Base-by-base conservation (phyloP, 805 yeast species). In the Zygoascus flipseniorum region DNA sequence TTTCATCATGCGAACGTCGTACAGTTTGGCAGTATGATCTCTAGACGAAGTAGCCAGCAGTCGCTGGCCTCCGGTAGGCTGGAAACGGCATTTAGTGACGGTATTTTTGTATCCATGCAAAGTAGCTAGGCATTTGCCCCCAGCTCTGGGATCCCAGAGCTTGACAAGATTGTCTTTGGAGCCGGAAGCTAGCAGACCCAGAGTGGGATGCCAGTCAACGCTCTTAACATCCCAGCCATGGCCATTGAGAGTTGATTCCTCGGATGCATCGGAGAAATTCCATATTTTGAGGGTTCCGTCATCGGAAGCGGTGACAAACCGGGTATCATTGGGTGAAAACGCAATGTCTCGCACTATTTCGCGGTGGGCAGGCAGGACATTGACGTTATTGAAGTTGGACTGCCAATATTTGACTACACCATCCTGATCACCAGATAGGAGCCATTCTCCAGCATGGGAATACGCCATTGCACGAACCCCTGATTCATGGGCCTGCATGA, bases 191-290 rank as follows among this genome's bases (percentile, higher is more conserved):
- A 93, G 77, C 28, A 93, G 74, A 0, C 97, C 97, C 69, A 88
- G 72, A 11, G 77, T 75, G 5, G 95, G 87, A 69, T 93, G 99
- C 99, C 99, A 93, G 68, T 93, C 98, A 52, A 95, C 87, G 52
- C 90, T 82, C 66, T 93, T 93, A 20, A 93, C 97, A 69, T 93
- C 99, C 99, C 99, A 93, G 67, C 95, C 96, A 70, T 93, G 99
- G 1, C 98, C 98, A 23, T 82, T 77, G 52, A 93, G 73, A 0
- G 80, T 75, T 48, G 86, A 72, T 65, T 93, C 99, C 60, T 88
- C 93, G 54, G 78, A 73, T 39, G 93, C 93, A 64, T 85, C 87
- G 64, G 87, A 85, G 70, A 93, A 93, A 69, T 90, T 88, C 97
- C 98, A 93, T 41, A 93, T 83, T 66, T 93, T 95, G 56, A 92